Evolutionary conservation across 805 yeast genomes (phyloP), one percentile per base, ranked within the genome.

Genomic region (Maudiozyma barnettii): DNA sequence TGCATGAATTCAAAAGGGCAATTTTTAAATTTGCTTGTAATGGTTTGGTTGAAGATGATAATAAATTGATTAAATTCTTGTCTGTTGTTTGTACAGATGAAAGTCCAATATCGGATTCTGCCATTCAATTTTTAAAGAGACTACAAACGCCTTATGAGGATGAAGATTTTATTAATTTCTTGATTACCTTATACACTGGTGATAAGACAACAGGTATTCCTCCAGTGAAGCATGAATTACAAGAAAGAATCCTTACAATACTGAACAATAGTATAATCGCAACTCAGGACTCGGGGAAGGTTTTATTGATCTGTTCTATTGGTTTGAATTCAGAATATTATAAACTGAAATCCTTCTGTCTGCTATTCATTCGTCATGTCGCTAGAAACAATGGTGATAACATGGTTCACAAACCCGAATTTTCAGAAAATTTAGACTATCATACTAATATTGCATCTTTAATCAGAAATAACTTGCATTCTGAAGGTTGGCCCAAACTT

Each of bases 331-430:
- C 89, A 0, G 36, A 54, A 13, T 71, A 75, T 3, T 73, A 72
- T 51, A 77, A 70, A 50, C 62, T 83, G 46, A 78, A 78, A 52
- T 77, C 78, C 19, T 60, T 78, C 0, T 73, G 87, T 0, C 71
- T 87, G 3, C 71, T 73, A 39, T 83, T 85, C 57, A 75, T 86
- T 19, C 77, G 79, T 51, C 82, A 86, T 77, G 76, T 79, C 2
- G 69, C 76, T 3, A 62, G 58, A 45, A 55, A 62, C 41, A 63
- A 66, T 22, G 54, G 56, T 31, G 39, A 54, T 30, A 54, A 49
- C 45, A 45, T 60, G 39, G 22, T 50, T n/a, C 46, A 51, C 20
- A 8, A 35, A 13, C 19, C 22, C 50, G 43, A 41, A 36, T 5
- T 26, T 8, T 45, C 37, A 9, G 48, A 23, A 6, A 18, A 29